A percentile compares a stretch with the other conserved stretches of the same genome.
Conservation (phyloP, 75 land plant species). For the Selaginella moellendorffii region DNA sequence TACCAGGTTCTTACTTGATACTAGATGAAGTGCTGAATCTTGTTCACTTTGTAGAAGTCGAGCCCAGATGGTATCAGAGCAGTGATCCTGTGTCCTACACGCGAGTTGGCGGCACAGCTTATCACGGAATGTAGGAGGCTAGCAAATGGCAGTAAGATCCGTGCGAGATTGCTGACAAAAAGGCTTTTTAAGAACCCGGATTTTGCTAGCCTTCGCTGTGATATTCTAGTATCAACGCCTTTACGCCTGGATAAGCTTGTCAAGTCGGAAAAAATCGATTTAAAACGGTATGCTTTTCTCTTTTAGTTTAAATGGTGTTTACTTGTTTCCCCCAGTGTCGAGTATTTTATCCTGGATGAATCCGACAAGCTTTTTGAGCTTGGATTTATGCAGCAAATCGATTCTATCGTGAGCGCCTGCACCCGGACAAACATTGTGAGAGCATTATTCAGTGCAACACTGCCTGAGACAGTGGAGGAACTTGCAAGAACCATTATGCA, state of each 20-base stretch:
- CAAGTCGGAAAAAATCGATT: constrained; percentile 50
- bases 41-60: constrained; percentile 25
- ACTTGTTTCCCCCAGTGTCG: constrained; percentile 47
- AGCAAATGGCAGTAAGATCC: constrained; percentile 58
- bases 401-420: constrained; percentile 79
- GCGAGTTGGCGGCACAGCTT: constrained; percentile 84
- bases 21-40: not conserved
- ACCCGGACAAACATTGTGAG: constrained; percentile 65
- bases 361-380: constrained; percentile 92
- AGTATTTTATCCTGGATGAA: constrained; percentile 88
- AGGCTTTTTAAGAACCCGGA: constrained; percentile 47
- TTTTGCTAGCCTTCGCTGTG: constrained; percentile 63
- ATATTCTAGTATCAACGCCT: constrained; percentile 87
- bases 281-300: constrained; percentile 39
- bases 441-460: constrained; percentile 87
- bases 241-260: constrained; percentile 53
- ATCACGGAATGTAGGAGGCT: constrained; percentile 72
- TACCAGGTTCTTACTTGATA: constrained; percentile 11
- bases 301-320: not conserved
- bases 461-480: constrained; percentile 88
- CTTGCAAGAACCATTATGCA: constrained; percentile 89
- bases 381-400: constrained; percentile 83
- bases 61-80: constrained; percentile 60
- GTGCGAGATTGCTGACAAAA: constrained; percentile 59
- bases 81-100: constrained; percentile 77